A percentile compares a stretch with the other conserved stretches of the same genome.
phyloP scores from a whole-genome alignment of 108 stramenopile genomes.

The Conticribra guillardii region DNA sequence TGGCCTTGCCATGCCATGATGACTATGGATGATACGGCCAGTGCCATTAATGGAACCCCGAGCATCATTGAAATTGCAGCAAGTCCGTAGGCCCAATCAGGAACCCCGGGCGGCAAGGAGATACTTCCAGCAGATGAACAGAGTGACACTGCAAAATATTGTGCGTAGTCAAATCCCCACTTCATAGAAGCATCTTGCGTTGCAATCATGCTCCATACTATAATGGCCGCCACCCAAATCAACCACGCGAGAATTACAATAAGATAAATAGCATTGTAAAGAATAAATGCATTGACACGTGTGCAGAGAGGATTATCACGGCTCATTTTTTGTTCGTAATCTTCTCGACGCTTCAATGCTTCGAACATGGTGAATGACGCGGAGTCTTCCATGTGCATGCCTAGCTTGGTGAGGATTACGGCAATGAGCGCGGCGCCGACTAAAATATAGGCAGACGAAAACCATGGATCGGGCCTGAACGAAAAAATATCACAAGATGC shows the following conservation, averaged over 20 bases:
- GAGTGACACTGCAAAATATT: constrained; percentile 39
- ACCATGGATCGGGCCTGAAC: constrained; percentile 39
- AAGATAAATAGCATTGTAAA: constrained; percentile 37
- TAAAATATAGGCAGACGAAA: constrained; percentile 37
- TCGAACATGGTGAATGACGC: constrained; percentile 40
- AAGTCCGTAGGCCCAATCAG: constrained; percentile 25
- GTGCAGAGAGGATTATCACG: constrained; percentile 25
- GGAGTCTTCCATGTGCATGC: constrained; percentile 27
- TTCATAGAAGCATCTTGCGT: background rate
- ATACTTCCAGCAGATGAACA: constrained; percentile 40
- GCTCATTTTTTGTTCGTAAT: constrained; percentile 42
- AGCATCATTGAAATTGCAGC: constrained; percentile 39
- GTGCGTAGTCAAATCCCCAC: constrained; percentile 31
- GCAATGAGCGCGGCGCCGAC: constrained; percentile 38
- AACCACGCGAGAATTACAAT: constrained; percentile 23
- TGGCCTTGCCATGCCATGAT: constrained; percentile 40
- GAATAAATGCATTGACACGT: constrained; percentile 21
- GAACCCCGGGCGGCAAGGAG: constrained; percentile 5
- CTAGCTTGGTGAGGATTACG: constrained; percentile 22
- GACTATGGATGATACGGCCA: constrained; percentile 34
- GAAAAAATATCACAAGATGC: background rate
- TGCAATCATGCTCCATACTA: constrained; percentile 32
- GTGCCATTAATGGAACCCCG: constrained; percentile 46
- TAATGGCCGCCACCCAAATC: constrained; percentile 31
- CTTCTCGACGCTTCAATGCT: constrained; percentile 31